phyloP scores from a whole-genome alignment of 176 grass and related monocot species.

The Carex cristatella region DNA sequence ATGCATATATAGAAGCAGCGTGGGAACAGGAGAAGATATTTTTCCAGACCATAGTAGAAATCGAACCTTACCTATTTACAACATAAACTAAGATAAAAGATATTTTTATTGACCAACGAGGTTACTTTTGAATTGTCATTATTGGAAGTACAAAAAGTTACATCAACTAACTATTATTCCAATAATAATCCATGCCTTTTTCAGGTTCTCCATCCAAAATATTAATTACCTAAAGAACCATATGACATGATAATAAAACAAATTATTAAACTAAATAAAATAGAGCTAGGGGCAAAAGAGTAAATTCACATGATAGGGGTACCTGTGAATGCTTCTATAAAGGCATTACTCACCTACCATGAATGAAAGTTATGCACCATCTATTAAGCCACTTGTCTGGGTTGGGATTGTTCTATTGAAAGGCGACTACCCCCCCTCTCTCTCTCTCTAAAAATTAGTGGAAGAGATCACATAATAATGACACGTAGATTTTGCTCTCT shows the following conservation, averaged over 20 bases:
- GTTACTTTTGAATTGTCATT: constrained; percentile 9
- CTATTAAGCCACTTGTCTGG: constrained; percentile 22
- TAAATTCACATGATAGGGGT: constrained; percentile 5
- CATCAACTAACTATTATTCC: constrained; percentile 6
- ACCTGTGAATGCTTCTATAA: constrained; percentile 25
- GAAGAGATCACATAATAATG: constrained; percentile 31
- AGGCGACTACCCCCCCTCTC: neutral
- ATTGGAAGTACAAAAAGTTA: constrained; percentile 7
- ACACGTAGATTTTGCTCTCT: constrained; percentile 23
- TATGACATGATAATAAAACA: constrained; percentile 6
- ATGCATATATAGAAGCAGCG: neutral
- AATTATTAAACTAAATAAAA: neutral
- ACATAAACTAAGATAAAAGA: neutral
- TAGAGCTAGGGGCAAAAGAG: constrained; percentile 13
- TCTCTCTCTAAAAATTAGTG: neutral
- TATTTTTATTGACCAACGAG: constrained; percentile 2
- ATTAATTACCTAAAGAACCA: constrained; percentile 8
- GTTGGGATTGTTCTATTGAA: constrained; percentile 21
- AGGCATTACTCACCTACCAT: constrained; percentile 34
- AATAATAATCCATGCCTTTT: neutral
- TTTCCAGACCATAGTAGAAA: neutral
- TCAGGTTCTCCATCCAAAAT: neutral
- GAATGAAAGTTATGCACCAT: constrained; percentile 39
- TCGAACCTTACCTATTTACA: neutral
- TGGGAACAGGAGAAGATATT: neutral